phyloP scores from a whole-genome alignment of 306 rosid genomes.

The Carpinus viminea region DNA sequence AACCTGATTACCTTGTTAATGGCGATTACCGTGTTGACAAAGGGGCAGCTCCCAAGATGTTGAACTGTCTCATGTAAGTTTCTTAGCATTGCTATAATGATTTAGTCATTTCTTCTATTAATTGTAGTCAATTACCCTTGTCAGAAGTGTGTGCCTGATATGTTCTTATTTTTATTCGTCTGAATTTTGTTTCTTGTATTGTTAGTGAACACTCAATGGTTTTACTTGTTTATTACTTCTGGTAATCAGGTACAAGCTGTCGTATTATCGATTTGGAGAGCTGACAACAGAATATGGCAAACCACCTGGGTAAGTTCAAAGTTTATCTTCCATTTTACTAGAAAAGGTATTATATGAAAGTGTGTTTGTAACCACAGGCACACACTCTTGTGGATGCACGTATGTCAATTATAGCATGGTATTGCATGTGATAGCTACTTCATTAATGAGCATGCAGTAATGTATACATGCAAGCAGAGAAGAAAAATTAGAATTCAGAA shows the following conservation, averaged over 20 bases:
- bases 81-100: constrained; percentile 1
- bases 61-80: constrained; percentile 99
- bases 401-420: not conserved
- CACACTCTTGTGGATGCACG: not conserved
- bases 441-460: not conserved
- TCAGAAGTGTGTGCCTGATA: not conserved
- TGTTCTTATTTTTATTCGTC: not conserved
- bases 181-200: not conserved
- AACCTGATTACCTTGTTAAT: constrained; percentile 95
- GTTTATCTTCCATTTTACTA: constrained; percentile 6
- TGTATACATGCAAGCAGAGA: not conserved
- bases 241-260: constrained; percentile 83
- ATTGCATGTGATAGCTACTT: not conserved
- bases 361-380: constrained; percentile 13
- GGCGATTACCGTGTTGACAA: constrained; percentile 99
- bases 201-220: not conserved
- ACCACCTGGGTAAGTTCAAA: constrained; percentile 84
- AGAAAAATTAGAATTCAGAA: not conserved
- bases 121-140: not conserved
- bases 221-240: constrained; percentile 6
- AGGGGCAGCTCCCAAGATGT: constrained; percentile 99
- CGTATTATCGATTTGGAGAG: constrained; percentile 97
- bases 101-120: not conserved
- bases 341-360: not conserved
- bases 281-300: constrained; percentile 95